Base-by-base conservation (phyloP, 73 alveolate species). In the Paramecium caudatum region DNA sequence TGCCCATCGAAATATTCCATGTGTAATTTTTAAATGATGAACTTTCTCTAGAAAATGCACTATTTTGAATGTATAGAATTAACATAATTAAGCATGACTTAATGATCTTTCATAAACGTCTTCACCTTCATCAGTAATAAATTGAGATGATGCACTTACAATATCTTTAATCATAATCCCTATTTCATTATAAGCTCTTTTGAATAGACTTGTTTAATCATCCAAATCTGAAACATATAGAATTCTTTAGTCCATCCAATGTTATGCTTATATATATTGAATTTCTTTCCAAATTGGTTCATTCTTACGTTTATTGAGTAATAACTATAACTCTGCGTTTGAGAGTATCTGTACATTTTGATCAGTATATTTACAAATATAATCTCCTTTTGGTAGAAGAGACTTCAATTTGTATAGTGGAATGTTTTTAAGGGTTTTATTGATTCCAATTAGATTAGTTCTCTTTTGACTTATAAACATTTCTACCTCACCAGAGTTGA, bases 401-500 rank as follows among this genome's bases (percentile, higher is more conserved):
- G 19, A 7, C 30, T 55, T 55, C 1, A 55, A 12, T 55, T 43
- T 55, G 12, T 55, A 55, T 1, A 23, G 3, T 1, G 80, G 80
- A 2, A 23, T 7, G 19, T 55, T 55, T 10, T 43, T 55, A 4
- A 55, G 46, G 23, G 1, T 12, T 27, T 55, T 55, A 27, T 55
- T 27, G 23, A 27, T 19, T 1, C 46, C 80, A 55, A 27, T 19
- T 1, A 55, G 80, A 23, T 55, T 55, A 27, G 80, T 55, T 55
- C 46, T 55, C n/a, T 43, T 23, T 55, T 55, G 9, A 2, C 46
- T 27, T 13, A 55, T 55, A 43, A 55, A 55, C 46, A 55, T 27
- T 55, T 55, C 80, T 55, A 55, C 80, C n/a, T 55, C 80, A 1
- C 80, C 80, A 27, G 23, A 55, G 30, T 55, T 55, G 80, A 55